Evolutionary conservation across 2,329 filamentous ascomycete genomes (phyloP), one percentile per base, ranked within the genome.

Genomic region (Penicillium sp.): DNA sequence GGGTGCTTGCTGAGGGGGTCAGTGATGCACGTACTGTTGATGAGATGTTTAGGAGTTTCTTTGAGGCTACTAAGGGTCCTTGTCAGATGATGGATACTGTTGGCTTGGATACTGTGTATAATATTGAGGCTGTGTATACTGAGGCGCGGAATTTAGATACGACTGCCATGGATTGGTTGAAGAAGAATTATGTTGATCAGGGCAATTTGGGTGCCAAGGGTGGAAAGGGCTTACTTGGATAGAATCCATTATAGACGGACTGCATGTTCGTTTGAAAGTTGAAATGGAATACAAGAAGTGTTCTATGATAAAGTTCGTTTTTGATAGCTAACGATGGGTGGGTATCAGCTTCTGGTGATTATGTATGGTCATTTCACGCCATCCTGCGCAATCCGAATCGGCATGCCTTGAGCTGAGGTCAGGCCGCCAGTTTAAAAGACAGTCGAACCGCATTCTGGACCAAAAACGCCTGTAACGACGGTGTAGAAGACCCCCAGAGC

Each of bases 31-130:
- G 12, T 11, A 58, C 54, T 0, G 48, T 59, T 46, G 56, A 60
- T 50, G 51, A 52, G 2, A 60, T 60, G 53, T 59, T 59, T 27
- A 56, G 45, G 43, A 49, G 52, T 10, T 60, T 56, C 54, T 59
- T 60, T 38, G 34, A 52, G 18, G 56, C 55, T 10, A 25, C 27
- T 7, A 60, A 59, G 33, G 56, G 58, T 7, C 56, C 56, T 25
- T 60, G 56, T 35, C 27, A 43, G 47, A 60, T 58, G 54, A 59
- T 59, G 58, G 56, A 60, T 49, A 53, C 51, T 10, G 58, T 60
- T n/a, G 56, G 56, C 1, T 46, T 59, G 49, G 58, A 60, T 44
- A 60, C 54, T 13, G 56, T 60, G 41, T 57, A 54, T 52, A 55
- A 55, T 50, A 55, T 60, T 31, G 56, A 60, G 34, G 41, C 39